These are phyloP conservation scores for Parascedosporium putredinis DNA, from an alignment of 2,329 filamentous ascomycete species.

Conservation along the genomic window DNA sequence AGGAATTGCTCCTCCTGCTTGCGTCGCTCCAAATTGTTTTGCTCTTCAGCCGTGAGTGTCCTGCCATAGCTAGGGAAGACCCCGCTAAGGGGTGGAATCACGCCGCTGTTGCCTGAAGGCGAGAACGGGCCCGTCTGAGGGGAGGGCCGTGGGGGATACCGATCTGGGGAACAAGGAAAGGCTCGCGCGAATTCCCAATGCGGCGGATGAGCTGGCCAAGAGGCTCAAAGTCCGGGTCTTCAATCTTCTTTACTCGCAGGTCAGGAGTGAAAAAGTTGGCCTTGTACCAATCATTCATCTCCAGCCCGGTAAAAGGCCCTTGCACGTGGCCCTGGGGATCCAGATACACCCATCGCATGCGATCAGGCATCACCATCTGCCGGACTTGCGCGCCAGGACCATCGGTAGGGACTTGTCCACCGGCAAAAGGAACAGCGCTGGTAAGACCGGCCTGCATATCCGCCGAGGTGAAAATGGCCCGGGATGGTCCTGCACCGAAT, in stretches of 20 bases:
- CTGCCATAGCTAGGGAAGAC: slow-evolving; percentile 95
- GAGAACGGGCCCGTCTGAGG: slow-evolving; percentile 38
- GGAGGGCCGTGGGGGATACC: slow-evolving; percentile 83
- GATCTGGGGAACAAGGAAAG: slow-evolving; percentile 94
- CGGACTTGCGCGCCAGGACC: slow-evolving; percentile 60
- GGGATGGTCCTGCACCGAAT: slow-evolving; percentile 27
- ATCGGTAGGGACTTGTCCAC: slow-evolving; percentile 23
- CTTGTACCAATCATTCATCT: slow-evolving; percentile 99
- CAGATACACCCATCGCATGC: slow-evolving; percentile 97
- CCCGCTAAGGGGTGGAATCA: slow-evolving; percentile 80
- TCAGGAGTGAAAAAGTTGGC: slow-evolving; percentile 95
- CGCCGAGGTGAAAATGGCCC: slow-evolving; percentile 25
- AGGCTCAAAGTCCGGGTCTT: slow-evolving; percentile 90
- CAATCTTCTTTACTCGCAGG: slow-evolving; percentile 85
- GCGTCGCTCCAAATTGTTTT: slow-evolving; percentile 89
- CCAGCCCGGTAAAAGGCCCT: slow-evolving; percentile 87
- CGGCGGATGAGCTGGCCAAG: slow-evolving; percentile 87
- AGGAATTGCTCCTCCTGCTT: slow-evolving; percentile 98
- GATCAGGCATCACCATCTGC: slow-evolving; percentile 97
- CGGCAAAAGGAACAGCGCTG: slow-evolving; percentile 14
- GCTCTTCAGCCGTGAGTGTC: slow-evolving; percentile 91
- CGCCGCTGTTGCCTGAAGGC: slow-evolving; percentile 43
- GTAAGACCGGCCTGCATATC: slow-evolving; percentile 23
- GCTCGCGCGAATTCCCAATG: slow-evolving; percentile 94
- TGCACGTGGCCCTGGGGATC: slow-evolving; percentile 89